Evolutionary conservation across 75 land plant species (phyloP).

Genomic region (Picea sitchensis): DNA sequence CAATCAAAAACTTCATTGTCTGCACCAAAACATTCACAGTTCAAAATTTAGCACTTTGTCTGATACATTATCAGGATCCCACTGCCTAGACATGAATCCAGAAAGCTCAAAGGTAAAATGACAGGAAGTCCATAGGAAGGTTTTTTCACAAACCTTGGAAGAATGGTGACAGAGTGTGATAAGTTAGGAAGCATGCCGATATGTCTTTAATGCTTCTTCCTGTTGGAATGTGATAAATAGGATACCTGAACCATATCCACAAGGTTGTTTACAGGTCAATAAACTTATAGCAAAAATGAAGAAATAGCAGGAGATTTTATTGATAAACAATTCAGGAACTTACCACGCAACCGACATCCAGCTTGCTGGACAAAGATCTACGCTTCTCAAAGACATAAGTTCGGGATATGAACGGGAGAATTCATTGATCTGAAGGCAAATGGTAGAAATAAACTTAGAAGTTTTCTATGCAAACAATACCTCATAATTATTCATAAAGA

Average conservation of each 20-base stretch:
- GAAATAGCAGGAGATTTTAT: background rate
- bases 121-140: background rate
- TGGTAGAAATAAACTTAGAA: background rate
- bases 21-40: background rate
- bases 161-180: conserved; percentile 74
- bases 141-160: conserved; percentile 59
- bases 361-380: conserved; percentile 76
- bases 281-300: background rate
- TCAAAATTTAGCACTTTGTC: background rate
- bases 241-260: conserved; percentile 39
- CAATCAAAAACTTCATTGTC: conserved; percentile 1
- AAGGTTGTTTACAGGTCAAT: background rate
- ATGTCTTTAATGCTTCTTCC: conserved; percentile 74
- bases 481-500: background rate
- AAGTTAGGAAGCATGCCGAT: conserved; percentile 82
- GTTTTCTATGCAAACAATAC: background rate
- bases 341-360: conserved; percentile 92
- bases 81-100: background rate
- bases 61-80: background rate
- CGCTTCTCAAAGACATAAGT: conserved; percentile 41
- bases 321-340: background rate
- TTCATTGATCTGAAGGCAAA: conserved; percentile 36
- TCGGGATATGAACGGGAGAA: conserved; percentile 29
- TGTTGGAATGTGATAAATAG: conserved; percentile 90
- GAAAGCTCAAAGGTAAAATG: background rate